phyloP scores from a whole-genome alignment of 176 grass and related monocot species.

The Cenchrus fungigraminus region DNA sequence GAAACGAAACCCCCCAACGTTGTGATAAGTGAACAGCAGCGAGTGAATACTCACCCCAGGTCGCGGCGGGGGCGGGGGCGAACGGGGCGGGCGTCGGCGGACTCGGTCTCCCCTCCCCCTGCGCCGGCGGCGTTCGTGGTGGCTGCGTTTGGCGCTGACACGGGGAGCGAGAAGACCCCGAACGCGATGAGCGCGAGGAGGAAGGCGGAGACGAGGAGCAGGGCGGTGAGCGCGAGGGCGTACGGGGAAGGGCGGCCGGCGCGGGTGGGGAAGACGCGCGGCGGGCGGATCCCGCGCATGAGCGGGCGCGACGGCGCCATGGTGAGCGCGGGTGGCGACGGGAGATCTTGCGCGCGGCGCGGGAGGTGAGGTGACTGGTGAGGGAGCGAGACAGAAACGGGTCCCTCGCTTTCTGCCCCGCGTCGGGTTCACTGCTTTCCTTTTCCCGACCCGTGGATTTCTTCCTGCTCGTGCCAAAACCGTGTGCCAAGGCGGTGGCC shows the following conservation, averaged over 20 bases:
- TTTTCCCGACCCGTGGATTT: no score
- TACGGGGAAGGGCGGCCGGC: constrained; percentile 57
- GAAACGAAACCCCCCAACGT: no score
- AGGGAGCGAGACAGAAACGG: no score
- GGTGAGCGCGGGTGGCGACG: neutral
- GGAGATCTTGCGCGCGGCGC: no score
- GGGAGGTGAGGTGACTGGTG: no score
- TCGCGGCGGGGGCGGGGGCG: constrained; percentile 38
- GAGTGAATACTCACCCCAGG: constrained; percentile 42
- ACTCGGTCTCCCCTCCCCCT: constrained; percentile 10
- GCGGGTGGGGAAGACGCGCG: constrained; percentile 55
- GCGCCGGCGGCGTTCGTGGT: neutral
- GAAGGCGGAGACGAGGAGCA: constrained; percentile 59
- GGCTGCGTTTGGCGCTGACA: constrained; percentile 38
- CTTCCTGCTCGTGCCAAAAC: no score
- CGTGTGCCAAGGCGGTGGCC: no score
- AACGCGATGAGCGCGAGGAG: constrained; percentile 84
- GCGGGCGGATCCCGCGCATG: constrained; percentile 66
- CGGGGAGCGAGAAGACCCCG: constrained; percentile 75
- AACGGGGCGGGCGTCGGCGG: constrained; percentile 1
- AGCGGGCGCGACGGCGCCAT: constrained; percentile 73
- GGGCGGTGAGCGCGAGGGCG: constrained; percentile 56
- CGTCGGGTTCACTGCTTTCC: no score
- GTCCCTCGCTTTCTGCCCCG: no score
- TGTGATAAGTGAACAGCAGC: neutral